Conservation (phyloP, 1,284 basidiomycete species). For the Vanrija sp. region DNA sequence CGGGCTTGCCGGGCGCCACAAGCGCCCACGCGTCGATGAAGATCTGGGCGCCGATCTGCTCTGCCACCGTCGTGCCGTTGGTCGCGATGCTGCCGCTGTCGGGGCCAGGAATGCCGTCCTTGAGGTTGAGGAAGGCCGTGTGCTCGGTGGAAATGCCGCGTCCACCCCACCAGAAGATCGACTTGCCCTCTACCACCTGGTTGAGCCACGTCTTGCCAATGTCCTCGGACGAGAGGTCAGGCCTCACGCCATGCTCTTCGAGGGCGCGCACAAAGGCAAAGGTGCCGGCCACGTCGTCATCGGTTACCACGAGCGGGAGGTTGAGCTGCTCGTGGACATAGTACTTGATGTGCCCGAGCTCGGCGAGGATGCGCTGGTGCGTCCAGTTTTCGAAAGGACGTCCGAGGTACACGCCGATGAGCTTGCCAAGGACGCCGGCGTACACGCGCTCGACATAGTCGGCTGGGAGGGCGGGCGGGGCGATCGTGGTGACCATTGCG, state of each 20-base stretch:
- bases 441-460: slow-evolving; percentile 7
- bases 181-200: slow-evolving; percentile 1
- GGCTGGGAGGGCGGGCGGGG: not conserved
- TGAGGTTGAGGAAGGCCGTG: slow-evolving; percentile 23
- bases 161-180: slow-evolving; percentile 7
- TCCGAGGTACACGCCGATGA: slow-evolving; percentile 8
- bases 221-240: not conserved
- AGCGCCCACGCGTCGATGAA: too few species aligned
- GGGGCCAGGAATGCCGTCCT: slow-evolving; percentile 4
- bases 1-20: too few species aligned
- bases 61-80: slow-evolving; percentile 2
- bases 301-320: slow-evolving; percentile 2
- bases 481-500: too few species aligned
- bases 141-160: slow-evolving; percentile 35
- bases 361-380: slow-evolving; percentile 5
- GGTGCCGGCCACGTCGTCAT: slow-evolving; percentile 4
- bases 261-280: slow-evolving; percentile 3
- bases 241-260: slow-evolving; percentile 1
- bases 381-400: slow-evolving; percentile 6
- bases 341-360: slow-evolving; percentile 5
- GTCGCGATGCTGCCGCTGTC: not conserved
- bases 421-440: slow-evolving; percentile 6
- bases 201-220: slow-evolving; percentile 10
- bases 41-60: not conserved
- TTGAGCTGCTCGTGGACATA: slow-evolving; percentile 2